phyloP scores from a whole-genome alignment of 2,329 filamentous ascomycete species.

The Scytalidium sp. region DNA sequence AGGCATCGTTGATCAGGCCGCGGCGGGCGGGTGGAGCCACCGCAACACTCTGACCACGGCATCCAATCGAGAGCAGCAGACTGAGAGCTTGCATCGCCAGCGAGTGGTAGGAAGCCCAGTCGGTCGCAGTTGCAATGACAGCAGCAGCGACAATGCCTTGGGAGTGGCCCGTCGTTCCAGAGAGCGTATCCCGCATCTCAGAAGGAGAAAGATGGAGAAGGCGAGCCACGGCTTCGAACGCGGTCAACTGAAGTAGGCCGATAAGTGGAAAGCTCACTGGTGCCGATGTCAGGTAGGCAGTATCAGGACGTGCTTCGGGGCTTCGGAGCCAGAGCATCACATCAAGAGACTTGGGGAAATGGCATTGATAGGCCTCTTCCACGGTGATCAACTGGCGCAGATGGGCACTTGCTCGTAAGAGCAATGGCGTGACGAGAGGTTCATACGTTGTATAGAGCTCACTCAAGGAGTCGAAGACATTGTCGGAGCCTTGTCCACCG shows the following conservation, averaged over 20 bases:
- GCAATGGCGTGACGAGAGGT: constrained; percentile 13
- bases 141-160: constrained; percentile 92
- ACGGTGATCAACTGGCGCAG: constrained; percentile 15
- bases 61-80: constrained; percentile 95
- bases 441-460: constrained; percentile 9
- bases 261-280: constrained; percentile 94
- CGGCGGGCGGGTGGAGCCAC: constrained; percentile 84
- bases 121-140: constrained; percentile 82
- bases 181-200: constrained; percentile 74
- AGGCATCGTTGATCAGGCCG: constrained; percentile 87
- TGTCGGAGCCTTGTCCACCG: constrained; percentile 5
- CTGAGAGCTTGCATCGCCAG: constrained; percentile 75
- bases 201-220: constrained; percentile 83
- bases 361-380: constrained; percentile 4
- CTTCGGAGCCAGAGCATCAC: constrained; percentile 87
- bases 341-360: constrained; percentile 79
- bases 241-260: constrained; percentile 86
- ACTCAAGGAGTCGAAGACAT: constrained; percentile 11
- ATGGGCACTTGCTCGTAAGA: constrained; percentile 13
- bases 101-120: constrained; percentile 84
- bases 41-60: constrained; percentile 92
- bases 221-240: constrained; percentile 90
- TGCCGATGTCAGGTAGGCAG: constrained; percentile 85
- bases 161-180: constrained; percentile 88
- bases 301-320: constrained; percentile 83